Base-by-base conservation (phyloP, 352 stramenopile species). In the Globisporangium parvum region DNA sequence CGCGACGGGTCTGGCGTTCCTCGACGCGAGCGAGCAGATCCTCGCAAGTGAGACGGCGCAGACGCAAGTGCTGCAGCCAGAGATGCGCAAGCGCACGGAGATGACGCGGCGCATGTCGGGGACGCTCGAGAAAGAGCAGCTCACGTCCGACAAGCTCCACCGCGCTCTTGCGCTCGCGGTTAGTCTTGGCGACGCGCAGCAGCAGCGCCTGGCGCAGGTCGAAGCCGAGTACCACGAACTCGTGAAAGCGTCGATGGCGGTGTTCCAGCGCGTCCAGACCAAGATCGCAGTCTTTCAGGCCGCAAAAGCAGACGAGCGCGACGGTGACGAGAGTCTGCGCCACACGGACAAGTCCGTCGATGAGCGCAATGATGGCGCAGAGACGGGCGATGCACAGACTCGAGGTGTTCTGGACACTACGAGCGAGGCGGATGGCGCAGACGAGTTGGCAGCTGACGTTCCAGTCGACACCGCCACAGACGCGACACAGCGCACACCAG, bases 111-210 rank as follows among this genome's bases (percentile, higher is more conserved):
- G 55, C 20, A 86, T 88, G 77, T 90, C 77, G 3, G 80, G 71
- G 0, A 83, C 65, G 12, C 54, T 87, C n/a, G 77, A 90, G 46
- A 73, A 70, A 28, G 75, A 88, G 37, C 72, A 81, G 33, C 62
- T 86, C 8, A 48, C 62, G 12, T 51, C 69, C 1, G 72, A 67
- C 21, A 92, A 90, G 51, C 56, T 88, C 8, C 59, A 59, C 2
- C 63, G 66, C 37, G 69, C 65, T 0, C 67, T 90, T 2, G 75
- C 85, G 39, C 53, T 87, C 17, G 79, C 80, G 12, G 69, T 72
- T 0, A 58, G 44, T 5, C 46, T 77, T 1, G 66, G 66, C 0
- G 61, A 69, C 3, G 59, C 66, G 3, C 77, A 88, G 51, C 66
- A 66, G 6, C 56, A 69, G 12, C 63, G 77, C 3, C 54, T 90